A percentile compares a stretch with the other conserved stretches of the same genome.
phyloP scores from a whole-genome alignment of 2,329 filamentous ascomycete genomes.

The Lomentospora prolificans region DNA sequence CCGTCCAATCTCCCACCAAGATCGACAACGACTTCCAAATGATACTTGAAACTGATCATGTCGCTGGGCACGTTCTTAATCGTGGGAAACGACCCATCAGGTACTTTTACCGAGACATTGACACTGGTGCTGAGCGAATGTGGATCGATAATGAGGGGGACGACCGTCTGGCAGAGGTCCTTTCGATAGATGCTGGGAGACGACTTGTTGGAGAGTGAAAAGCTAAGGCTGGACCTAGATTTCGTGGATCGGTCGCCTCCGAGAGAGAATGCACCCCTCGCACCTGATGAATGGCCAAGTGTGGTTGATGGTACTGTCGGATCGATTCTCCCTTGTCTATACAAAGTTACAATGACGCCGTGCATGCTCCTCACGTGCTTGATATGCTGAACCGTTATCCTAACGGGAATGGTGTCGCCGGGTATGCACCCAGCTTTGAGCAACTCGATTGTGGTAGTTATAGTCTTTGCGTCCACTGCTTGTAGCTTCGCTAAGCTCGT shows the following conservation, averaged over 20 bases:
- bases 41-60: conserved; percentile 93
- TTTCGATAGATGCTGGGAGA: conserved; percentile 93
- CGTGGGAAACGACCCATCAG: conserved; percentile 85
- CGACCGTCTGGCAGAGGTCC: conserved; percentile 80
- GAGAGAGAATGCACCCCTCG: conserved; percentile 43
- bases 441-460: conserved; percentile 77
- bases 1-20: conserved; percentile 75
- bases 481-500: conserved; percentile 23
- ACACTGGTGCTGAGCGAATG: conserved; percentile 66
- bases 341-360: conserved; percentile 86
- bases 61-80: conserved; percentile 82
- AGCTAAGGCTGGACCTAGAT: conserved; percentile 12
- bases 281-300: background rate
- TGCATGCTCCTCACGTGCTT: conserved; percentile 85
- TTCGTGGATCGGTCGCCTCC: conserved; percentile 39
- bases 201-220: conserved; percentile 77
- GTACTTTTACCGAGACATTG: conserved; percentile 74
- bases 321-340: conserved; percentile 84
- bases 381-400: conserved; percentile 75
- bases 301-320: conserved; percentile 19
- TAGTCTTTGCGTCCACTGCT: conserved; percentile 58
- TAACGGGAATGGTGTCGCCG: conserved; percentile 73
- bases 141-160: conserved; percentile 82
- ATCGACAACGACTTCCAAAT: conserved; percentile 86
- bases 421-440: conserved; percentile 74